Evolutionary conservation across 2,329 filamentous ascomycete genomes (phyloP), one percentile per base, ranked within the genome.

Genomic region (Huntiella savannae): DNA sequence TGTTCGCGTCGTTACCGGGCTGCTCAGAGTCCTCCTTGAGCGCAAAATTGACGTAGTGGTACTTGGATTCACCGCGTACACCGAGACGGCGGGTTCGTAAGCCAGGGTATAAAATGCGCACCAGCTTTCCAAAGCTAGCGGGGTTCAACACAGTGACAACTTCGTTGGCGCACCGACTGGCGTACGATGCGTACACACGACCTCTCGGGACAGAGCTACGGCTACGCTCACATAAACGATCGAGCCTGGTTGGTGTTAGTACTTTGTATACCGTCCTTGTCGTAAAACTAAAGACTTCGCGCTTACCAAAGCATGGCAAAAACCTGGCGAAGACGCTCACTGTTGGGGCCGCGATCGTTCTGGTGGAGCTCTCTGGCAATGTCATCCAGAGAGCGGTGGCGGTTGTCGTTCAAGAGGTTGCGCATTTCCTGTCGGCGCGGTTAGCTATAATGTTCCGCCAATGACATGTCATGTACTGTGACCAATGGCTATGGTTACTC

Each of bases 31-130:
- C 75, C 43, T 78, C 75, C 37, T 66, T 62, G 43, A 79, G 61
- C 10, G 65, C 66, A 55, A 80, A 80, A 56, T 78, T 77, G 40
- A 79, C 75, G 56, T 98, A 98, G 62, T 98, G 91, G 60, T 98
- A 98, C 60, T 98, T 98, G 11, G 91, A 98, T 64, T 96, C 88
- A 52, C 91, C 91, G 45, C 91, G 77, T 40, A 96, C 87, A 52
- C 91, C 91, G 10, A 98, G 69, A 52, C 91, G 75, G 49, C 91
- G 74, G 32, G 91, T 98, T 62, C 93, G 88, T 16, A 98, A 79
- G 37, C 87, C 88, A 0, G 91, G 88, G 55, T 96, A 98, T 44
- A 98, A 81, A 35, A 98, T 88, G 32, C 91, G 78, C 33, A 98
- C 91, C 38, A 98, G 74, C 62, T 98, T 98, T 48, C 91, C 91